A percentile compares a stretch with the other conserved stretches of the same genome.
Evolutionary conservation across 345 rosid genomes (phyloP).

Genomic region (Corymbia maculata): DNA sequence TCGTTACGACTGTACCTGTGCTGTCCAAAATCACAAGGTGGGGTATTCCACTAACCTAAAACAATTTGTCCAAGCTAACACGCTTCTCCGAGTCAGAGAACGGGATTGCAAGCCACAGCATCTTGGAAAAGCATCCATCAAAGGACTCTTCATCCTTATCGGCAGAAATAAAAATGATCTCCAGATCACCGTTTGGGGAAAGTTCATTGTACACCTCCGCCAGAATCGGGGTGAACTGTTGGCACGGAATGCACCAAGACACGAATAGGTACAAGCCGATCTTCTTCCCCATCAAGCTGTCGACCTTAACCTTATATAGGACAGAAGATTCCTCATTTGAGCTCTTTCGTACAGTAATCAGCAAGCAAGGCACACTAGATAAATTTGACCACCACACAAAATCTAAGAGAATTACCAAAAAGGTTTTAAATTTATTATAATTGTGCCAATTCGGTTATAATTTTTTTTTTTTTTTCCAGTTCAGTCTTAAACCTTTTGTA

Average conservation of each 20-base stretch:
- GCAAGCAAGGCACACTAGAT: not conserved
- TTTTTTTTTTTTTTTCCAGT: too few species aligned
- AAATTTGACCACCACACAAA: not conserved
- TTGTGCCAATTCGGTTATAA: too few species aligned
- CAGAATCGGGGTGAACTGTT: constrained; percentile 47
- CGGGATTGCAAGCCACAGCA: constrained; percentile 90
- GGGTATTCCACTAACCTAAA: constrained; percentile 68
- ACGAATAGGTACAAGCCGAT: constrained; percentile 73
- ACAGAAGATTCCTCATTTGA: not conserved
- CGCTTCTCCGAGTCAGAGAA: constrained; percentile 53
- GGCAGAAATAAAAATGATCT: constrained; percentile 43
- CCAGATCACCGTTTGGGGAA: constrained; percentile 35
- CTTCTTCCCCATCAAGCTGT: constrained; percentile 62
- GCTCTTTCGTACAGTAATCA: not conserved
- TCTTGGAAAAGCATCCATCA: constrained; percentile 44
- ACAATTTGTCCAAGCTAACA: constrained; percentile 29
- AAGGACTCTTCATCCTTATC: constrained; percentile 56
- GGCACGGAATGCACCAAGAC: constrained; percentile 78
- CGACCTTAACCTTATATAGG: constrained; percentile 43
- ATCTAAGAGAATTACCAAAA: too few species aligned
- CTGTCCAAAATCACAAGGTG: constrained; percentile 59
- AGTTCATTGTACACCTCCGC: constrained; percentile 45
- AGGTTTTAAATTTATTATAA: too few species aligned
- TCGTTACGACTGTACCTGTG: constrained; percentile 31
- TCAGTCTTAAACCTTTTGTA: too few species aligned